phyloP scores from a whole-genome alignment of 768 basidiomycete species.

The Boletus reticuloceps region DNA sequence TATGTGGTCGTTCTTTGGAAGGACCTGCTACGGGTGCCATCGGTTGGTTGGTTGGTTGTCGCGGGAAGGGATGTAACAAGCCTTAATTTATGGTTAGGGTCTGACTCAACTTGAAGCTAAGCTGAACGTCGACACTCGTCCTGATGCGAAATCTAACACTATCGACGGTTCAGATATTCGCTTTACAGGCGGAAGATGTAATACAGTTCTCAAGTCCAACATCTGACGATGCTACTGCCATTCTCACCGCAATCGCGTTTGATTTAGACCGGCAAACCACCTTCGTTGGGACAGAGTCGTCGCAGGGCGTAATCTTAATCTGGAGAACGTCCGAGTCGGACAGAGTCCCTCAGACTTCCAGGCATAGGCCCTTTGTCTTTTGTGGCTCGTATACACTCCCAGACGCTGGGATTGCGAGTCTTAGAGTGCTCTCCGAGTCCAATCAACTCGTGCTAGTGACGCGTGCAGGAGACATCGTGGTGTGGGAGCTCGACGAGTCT shows the following conservation, averaged over 20 bases:
- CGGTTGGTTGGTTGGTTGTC: background rate
- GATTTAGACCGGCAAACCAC: slow-evolving; percentile 63
- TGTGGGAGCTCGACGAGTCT: slow-evolving; percentile 51
- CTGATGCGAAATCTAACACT: slow-evolving; percentile 59
- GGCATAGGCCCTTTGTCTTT: slow-evolving; percentile 14
- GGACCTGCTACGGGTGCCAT: background rate
- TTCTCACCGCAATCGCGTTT: slow-evolving; percentile 48
- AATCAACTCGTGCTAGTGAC: slow-evolving; percentile 64
- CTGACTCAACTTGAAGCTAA: background rate
- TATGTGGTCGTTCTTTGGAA: slow-evolving; percentile 15
- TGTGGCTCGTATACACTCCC: slow-evolving; percentile 21
- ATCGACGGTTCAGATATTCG: slow-evolving; percentile 27
- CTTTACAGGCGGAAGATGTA: slow-evolving; percentile 15
- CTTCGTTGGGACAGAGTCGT: slow-evolving; percentile 61
- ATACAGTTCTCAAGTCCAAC: slow-evolving; percentile 12
- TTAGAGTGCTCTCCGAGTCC: slow-evolving; percentile 73
- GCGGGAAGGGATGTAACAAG: background rate
- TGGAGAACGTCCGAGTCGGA: slow-evolving; percentile 39
- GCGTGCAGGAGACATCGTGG: slow-evolving; percentile 80
- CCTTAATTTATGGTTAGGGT: slow-evolving; percentile 19
- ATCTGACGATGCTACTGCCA: slow-evolving; percentile 25
- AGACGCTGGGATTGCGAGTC: slow-evolving; percentile 51
- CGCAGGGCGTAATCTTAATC: slow-evolving; percentile 55
- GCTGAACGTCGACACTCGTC: background rate
- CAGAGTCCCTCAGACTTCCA: slow-evolving; percentile 9